Conservation (phyloP, 2,329 filamentous ascomycete species). For the Raffaelea arxii region DNA sequence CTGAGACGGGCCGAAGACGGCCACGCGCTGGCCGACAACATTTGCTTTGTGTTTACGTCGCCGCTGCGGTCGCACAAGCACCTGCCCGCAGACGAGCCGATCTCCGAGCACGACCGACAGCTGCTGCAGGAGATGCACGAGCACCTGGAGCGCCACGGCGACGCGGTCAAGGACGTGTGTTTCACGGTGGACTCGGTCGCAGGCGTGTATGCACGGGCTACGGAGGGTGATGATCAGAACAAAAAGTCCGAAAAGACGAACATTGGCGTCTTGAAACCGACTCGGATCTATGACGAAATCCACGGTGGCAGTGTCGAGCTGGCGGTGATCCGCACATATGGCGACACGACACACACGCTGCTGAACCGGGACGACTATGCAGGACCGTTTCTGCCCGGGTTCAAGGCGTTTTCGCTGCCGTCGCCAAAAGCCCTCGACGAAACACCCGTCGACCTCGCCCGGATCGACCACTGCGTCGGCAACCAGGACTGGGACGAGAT, state of each 20-base stretch:
- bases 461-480: constrained; percentile 93
- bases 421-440: too few species aligned
- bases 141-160: constrained; percentile 80
- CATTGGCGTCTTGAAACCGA: constrained; percentile 50
- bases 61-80: constrained; percentile 56
- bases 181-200: constrained; percentile 89
- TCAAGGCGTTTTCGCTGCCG: constrained; percentile 46
- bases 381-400: constrained; percentile 78
- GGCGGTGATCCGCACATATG: constrained; percentile 83
- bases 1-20: constrained; percentile 5
- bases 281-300: constrained; percentile 42
- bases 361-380: constrained; percentile 62
- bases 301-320: constrained; percentile 61
- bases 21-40: constrained; percentile 31
- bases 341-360: constrained; percentile 89
- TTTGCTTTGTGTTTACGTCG: constrained; percentile 77
- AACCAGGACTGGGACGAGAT: constrained; percentile 96
- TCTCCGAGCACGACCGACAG: constrained; percentile 51
- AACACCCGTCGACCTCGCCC: constrained; percentile 54
- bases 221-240: constrained; percentile 43
- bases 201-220: constrained; percentile 66
- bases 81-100: constrained; percentile 49
- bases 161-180: constrained; percentile 89
- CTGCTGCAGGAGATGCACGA: constrained; percentile 66
- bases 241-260: neutral